Evolutionary conservation across 1,139 yeast genomes (phyloP).

Genomic region (Candida sanyaensis): DNA sequence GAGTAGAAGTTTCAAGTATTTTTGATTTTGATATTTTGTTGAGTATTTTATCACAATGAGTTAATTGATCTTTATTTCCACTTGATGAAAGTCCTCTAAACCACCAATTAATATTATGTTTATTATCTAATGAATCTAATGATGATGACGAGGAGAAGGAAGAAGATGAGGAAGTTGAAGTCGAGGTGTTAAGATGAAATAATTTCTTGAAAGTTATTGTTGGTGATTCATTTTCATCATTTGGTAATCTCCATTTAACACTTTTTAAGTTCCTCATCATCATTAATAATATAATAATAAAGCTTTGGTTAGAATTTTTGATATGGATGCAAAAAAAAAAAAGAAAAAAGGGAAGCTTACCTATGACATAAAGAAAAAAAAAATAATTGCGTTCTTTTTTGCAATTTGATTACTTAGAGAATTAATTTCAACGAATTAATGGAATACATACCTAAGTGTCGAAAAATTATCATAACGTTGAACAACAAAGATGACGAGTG

Average conservation of each 20-base stretch:
- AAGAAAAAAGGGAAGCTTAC: no score
- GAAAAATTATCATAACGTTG: no score
- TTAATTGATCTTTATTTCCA: background rate
- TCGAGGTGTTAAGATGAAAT: background rate
- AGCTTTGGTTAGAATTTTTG: no score
- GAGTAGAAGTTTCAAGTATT: background rate
- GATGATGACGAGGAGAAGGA: background rate
- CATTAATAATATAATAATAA: no score
- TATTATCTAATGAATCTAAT: background rate
- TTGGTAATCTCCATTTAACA: background rate
- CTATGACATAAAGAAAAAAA: no score
- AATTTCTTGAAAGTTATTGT: background rate
- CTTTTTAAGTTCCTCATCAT: background rate
- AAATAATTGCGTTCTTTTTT: no score
- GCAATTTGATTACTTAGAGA: no score
- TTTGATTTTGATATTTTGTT: background rate
- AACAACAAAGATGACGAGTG: no score
- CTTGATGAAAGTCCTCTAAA: background rate
- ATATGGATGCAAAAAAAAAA: no score
- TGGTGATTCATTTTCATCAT: background rate
- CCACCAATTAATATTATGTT: background rate
- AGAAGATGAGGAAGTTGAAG: background rate
- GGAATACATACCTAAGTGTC: no score
- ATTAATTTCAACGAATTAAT: no score
- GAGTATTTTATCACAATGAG: background rate